Percentiles rank a stretch among this genome's conserved stretches.
Evolutionary conservation across 139 green algal species (phyloP).

Genomic region (Chlorella vulgaris): DNA sequence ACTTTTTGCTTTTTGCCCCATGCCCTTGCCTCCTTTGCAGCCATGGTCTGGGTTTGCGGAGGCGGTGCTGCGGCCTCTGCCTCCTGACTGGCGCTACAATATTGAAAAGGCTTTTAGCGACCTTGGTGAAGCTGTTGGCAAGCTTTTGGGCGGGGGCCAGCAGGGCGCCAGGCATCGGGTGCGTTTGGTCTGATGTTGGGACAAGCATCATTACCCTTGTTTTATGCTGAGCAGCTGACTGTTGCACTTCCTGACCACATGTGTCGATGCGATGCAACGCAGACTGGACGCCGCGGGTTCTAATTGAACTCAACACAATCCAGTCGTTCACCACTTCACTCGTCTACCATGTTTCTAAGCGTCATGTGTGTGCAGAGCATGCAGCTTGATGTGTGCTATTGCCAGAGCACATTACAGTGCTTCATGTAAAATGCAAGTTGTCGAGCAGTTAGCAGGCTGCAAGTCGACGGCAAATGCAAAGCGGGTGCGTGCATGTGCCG

Average conservation of each 20-base stretch:
- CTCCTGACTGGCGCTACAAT: slow-evolving; percentile 23
- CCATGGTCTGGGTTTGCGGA: slow-evolving; percentile 14
- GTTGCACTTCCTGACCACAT: neutral
- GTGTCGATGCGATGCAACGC: neutral
- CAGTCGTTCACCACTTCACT: neutral
- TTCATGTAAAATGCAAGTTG: too few species aligned
- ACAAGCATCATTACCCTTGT: neutral
- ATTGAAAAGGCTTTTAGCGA: slow-evolving; percentile 16
- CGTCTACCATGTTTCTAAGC: neutral
- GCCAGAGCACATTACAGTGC: too few species aligned
- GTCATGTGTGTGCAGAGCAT: neutral
- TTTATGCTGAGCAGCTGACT: neutral
- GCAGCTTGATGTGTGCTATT: too few species aligned
- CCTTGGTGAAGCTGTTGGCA: slow-evolving; percentile 4
- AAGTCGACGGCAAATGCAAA: too few species aligned
- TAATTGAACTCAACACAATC: neutral
- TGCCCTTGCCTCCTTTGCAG: slow-evolving; percentile 4
- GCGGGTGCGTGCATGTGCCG: too few species aligned
- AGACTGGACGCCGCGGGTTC: neutral
- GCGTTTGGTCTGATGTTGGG: neutral
- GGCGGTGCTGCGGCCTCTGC: slow-evolving; percentile 4
- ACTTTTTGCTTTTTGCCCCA: too few species aligned
- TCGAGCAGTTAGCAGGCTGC: too few species aligned
- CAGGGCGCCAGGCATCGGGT: neutral
- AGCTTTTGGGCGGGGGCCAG: slow-evolving; percentile 8